Conservation (phyloP, 1,284 basidiomycete species). For the Sporisorium reilianum region DNA sequence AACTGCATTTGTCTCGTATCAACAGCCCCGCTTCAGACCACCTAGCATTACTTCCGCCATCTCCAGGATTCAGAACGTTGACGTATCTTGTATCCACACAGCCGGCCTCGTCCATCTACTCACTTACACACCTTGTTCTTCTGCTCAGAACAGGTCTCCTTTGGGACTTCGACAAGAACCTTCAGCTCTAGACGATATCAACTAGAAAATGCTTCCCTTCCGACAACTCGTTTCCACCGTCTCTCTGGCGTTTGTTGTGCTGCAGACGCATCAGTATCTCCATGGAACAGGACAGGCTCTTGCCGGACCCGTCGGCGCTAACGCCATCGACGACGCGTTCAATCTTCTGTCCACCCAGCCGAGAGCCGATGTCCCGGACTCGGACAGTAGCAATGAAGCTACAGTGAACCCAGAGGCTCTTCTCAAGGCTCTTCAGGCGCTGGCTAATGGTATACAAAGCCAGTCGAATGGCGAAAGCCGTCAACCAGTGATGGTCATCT, state of each 20-base stretch:
- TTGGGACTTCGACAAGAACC: not conserved
- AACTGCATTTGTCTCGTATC: not conserved
- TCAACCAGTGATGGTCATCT: slow-evolving; percentile 15
- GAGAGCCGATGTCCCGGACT: not conserved
- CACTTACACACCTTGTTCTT: not conserved
- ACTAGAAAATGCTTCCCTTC: slow-evolving; percentile 21
- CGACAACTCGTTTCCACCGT: slow-evolving; percentile 19
- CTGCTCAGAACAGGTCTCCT: slow-evolving; percentile 12
- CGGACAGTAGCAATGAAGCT: not conserved
- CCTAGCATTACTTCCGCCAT: not conserved
- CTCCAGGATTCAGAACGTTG: not conserved
- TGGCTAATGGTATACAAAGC: slow-evolving; percentile 16
- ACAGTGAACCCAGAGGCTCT: slow-evolving; percentile 19
- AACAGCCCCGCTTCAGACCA: not conserved
- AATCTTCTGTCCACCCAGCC: not conserved
- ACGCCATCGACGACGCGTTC: not conserved
- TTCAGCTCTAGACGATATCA: slow-evolving; percentile 5
- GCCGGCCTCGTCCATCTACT: not conserved
- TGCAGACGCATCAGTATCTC: slow-evolving; percentile 11
- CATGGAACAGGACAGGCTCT: slow-evolving; percentile 13
- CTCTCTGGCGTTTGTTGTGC: slow-evolving; percentile 14
- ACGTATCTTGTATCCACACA: not conserved
- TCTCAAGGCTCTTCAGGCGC: slow-evolving; percentile 25
- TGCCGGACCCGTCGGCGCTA: slow-evolving; percentile 15
- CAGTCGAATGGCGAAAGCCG: not conserved